These are phyloP conservation scores for Oryza australiensis DNA, from an alignment of 176 grass and related monocot genomes.

Conservation along the genomic window DNA sequence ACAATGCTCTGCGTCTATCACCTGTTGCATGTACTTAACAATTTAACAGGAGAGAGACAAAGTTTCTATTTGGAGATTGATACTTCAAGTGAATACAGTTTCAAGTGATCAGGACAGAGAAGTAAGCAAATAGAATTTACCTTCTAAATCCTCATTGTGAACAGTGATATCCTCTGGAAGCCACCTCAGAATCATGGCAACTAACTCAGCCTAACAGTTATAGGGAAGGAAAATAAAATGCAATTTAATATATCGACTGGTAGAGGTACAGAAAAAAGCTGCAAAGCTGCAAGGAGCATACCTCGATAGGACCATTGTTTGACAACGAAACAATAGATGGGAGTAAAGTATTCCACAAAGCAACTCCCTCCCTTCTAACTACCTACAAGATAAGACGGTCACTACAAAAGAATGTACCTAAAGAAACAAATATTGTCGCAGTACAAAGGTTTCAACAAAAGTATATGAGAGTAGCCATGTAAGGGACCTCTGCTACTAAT, in stretches of 20 bases:
- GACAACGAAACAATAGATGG: conserved; percentile 86
- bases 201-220: conserved; percentile 83
- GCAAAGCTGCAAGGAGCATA: conserved; percentile 35
- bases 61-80: conserved; percentile 6
- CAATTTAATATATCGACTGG: conserved; percentile 10
- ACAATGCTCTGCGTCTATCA: conserved; percentile 76
- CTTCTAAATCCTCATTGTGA: conserved; percentile 98
- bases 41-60: conserved; percentile 9
- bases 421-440: neutral
- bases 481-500: conserved; percentile 87
- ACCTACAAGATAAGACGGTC: conserved; percentile 61
- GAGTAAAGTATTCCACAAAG: conserved; percentile 75
- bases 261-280: conserved; percentile 26
- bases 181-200: conserved; percentile 95
- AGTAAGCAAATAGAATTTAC: conserved; percentile 37
- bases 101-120: conserved; percentile 20
- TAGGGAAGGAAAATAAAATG: conserved; percentile 32
- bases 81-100: conserved; percentile 7
- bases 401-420: conserved; percentile 21
- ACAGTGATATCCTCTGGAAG: conserved; percentile 99
- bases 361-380: conserved; percentile 91
- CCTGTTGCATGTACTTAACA: conserved; percentile 53
- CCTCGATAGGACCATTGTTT: conserved; percentile 73
- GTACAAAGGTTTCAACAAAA: conserved; percentile 1
- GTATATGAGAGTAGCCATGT: conserved; percentile 18